Evolutionary conservation across 2,329 filamentous ascomycete species (phyloP), one percentile per base, ranked within the genome.

Genomic region (Aspergillus fischeri): DNA sequence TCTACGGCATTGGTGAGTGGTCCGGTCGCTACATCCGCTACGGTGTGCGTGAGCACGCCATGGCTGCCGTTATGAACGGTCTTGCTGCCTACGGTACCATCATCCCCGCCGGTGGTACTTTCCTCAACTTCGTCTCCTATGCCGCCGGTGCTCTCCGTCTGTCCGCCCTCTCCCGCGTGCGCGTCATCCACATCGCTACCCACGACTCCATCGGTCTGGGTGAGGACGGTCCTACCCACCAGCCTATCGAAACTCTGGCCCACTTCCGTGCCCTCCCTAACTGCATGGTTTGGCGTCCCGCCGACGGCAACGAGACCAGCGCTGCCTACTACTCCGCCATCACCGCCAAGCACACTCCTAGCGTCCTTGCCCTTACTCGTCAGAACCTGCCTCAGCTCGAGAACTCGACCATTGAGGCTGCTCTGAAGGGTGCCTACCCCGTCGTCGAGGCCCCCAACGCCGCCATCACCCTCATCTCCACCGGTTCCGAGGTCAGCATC

Each of bases 61-160:
- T 81, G 78, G 78, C 75, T 64, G 78, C 74, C 53, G 76, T 80
- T 67, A 80, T 81, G 78, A 81, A 81, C 83, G 94, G 94, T 81
- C 83, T 99, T 59, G 86, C 92, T 64, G 94, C 92, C 63, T 99
- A 97, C 79, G 94, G 94, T 69, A 96, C 92, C 72, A 83, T 97
- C 73, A 88, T 99, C 73, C 94, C 94, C 67, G 96, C 92, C 68
- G 87, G 87, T 66, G 94, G 94, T 80, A 97, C 94, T 71, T 99
- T 99, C 88, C 84, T 99, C 68, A 99, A 97, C 89, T 99, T 99
- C 78, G 92, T 97, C 67, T 97, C 93, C 27, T 99, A 99, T 77
- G 93, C 91, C 67, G 92, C 94, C 65, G 94, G 94, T 79, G 88
- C 94, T 70, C 89, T 97, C 74, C 93, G 94, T 80, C 87, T 99